Base-by-base conservation (phyloP, 352 stramenopile species). In the Pythium brassicae region DNA sequence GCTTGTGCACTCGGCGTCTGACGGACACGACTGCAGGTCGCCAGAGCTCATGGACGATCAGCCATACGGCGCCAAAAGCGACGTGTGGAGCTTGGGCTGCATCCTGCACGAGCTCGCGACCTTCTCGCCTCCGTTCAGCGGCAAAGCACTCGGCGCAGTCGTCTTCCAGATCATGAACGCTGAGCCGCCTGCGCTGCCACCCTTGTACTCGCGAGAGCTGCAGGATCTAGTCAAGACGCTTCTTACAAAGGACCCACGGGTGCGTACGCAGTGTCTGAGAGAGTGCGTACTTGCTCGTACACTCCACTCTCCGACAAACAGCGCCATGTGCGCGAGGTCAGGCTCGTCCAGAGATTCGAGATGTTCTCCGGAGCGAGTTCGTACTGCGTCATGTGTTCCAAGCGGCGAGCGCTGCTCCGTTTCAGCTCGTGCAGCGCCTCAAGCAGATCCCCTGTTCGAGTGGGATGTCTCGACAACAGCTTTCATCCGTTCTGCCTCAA, bases 71-170 rank as follows among this genome's bases (percentile, higher is more conserved):
- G 39, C 46, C 25, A 91, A 91, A 62, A 87, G 74, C 51, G 87
- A 96, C 54, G 63, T 95, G 0, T 95, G 87, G 86, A 86, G 79
- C 35, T 65, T 96, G 20, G 87, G 86, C 1, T 96, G 87, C 44
- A 63, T 96, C 14, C 44, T 95, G n/a, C 86, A 91, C 55, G 85
- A 96, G 51, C 63, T 95, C 10, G 68, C 77, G 8, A 68, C 72
- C 9, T 65, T 80, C 27, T 59, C 63, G 19, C 72, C 81, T 8
- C 83, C 86, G 3, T 95, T 94, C 53, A 61, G 64, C 14, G 83
- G 66, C 14, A 73, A 69, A 14, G 82, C 83, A 0, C 45, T 93
- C 22, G 78, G 72, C 1, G 61, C 77, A 2, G 68, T 95, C 15
- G 69, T 94, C 26, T 62, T 75, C 25, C 75, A 85, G 47, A 83